Base-by-base conservation (phyloP, 768 basidiomycete species). In the Chlorophyllum brunneum region DNA sequence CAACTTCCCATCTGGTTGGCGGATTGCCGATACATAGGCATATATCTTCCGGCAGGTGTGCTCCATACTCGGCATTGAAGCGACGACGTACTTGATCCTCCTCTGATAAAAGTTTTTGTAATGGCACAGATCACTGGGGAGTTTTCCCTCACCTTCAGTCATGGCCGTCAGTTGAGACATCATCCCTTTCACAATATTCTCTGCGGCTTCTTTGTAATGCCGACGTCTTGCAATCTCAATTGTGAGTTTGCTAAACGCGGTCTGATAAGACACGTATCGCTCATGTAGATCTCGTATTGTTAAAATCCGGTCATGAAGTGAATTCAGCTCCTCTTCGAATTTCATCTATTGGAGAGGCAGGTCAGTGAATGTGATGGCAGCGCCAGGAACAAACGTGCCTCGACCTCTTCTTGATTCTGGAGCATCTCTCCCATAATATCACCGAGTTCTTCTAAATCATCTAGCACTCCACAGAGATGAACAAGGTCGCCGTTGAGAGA, bases 361-460 rank as follows among this genome's bases (percentile, higher is more conserved):
- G 20, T 39, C 30, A 24, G 27, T 30, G 13, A 22, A 40, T 11
- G 22, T 44, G 11, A 31, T 39, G 18, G 37, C 40, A 50, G 24
- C 22, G 23, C 16, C 18, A 26, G 37, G 33, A 47, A 24, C 5
- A 16, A 45, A 56, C 68, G 15, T 43, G 87, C 88, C 77, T 92
- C 86, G 5, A 88, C 78, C 5, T 67, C 66, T 48, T 86, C 79
- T 62, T 91, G 88, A 11, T 75, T 78, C 37, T 77, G 74, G 4
- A 92, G 65, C 85, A 92, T 89, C 47, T 85, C 84, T 0, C 73
- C 71, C 83, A 92, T 89, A 46, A 90, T 87, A 16, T 86, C 82
- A 1, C 83, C 90, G 3, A 92, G 74, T 58, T 86, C 83, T 41
- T 92, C 88, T 16, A 92, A 72, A 59, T 88, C 80, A 44, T 82